Evolutionary conservation across 306 rosid species (phyloP).

Genomic region (Medicago truncatula): DNA sequence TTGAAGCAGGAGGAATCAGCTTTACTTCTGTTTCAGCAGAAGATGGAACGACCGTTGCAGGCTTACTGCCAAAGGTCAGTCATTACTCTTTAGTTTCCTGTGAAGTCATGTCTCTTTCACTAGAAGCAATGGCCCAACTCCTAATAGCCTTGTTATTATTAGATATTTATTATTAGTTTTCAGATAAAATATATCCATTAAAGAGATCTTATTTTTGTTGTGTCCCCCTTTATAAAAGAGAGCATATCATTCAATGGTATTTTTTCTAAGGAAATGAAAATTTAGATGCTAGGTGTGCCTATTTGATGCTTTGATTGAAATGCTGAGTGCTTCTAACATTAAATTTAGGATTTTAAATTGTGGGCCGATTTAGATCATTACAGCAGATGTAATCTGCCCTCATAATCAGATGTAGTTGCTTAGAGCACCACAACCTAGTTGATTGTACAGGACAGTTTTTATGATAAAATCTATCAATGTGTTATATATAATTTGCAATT

Average conservation of each 20-base stretch:
- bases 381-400: too few relatives aligned
- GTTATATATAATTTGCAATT: background rate
- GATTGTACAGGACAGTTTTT: background rate
- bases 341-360: conserved; percentile 13
- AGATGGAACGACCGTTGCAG: conserved; percentile 56
- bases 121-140: conserved; percentile 25
- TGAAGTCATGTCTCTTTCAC: conserved; percentile 24
- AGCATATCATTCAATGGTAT: conserved; percentile 19
- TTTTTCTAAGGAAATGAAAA: background rate
- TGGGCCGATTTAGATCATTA: background rate
- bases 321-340: background rate
- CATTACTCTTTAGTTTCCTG: conserved; percentile 37
- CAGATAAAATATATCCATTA: background rate
- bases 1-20: conserved; percentile 63
- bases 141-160: conserved; percentile 17
- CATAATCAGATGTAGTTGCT: background rate
- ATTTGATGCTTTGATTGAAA: conserved; percentile 1
- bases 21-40: conserved; percentile 58
- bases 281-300: conserved; percentile 25
- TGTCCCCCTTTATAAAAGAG: background rate
- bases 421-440: background rate
- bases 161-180: conserved; percentile 13
- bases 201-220: conserved; percentile 20
- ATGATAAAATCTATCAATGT: background rate
- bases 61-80: conserved; percentile 84